Conservation (phyloP, 2,329 filamentous ascomycete genomes). For the Cladophialophora exuberans region DNA sequence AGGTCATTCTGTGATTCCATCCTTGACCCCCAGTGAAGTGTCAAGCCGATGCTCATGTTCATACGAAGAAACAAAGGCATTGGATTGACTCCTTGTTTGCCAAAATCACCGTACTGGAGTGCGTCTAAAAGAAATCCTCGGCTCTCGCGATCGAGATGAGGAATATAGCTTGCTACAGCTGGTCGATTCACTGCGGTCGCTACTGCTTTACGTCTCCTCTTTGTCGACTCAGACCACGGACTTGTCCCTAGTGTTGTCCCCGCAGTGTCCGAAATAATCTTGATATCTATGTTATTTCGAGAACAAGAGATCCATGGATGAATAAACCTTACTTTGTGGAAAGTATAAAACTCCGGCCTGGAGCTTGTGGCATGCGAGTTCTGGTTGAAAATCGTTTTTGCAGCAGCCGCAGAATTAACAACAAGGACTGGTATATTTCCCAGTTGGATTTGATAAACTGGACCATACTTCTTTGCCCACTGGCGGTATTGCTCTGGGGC, state of each 20-base stretch:
- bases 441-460: constrained; percentile 60
- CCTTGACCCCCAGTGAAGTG: constrained; percentile 67
- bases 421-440: constrained; percentile 62
- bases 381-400: constrained; percentile 54
- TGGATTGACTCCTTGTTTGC: constrained; percentile 60
- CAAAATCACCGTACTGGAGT: constrained; percentile 59
- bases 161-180: constrained; percentile 63
- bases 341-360: constrained; percentile 61
- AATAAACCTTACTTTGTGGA: constrained; percentile 50
- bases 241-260: constrained; percentile 70
- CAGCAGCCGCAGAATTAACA: constrained; percentile 57
- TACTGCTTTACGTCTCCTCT: constrained; percentile 65
- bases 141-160: constrained; percentile 65
- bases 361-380: constrained; percentile 59
- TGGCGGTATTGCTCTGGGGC: constrained; percentile 59
- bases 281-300: constrained; percentile 32
- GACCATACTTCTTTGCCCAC: constrained; percentile 55
- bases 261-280: constrained; percentile 48
- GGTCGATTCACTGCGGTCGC: constrained; percentile 69
- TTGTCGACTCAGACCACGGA: constrained; percentile 66
- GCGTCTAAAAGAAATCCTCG: constrained; percentile 65
- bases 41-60: constrained; percentile 63
- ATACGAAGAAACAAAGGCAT: constrained; percentile 70
- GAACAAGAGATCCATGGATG: not conserved
- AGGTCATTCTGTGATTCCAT: constrained; percentile 61